A percentile compares a stretch with the other conserved stretches of the same genome.
These are phyloP conservation scores for Hericium rajendrae DNA, from an alignment of 768 basidiomycete species.

Conservation along the genomic window DNA sequence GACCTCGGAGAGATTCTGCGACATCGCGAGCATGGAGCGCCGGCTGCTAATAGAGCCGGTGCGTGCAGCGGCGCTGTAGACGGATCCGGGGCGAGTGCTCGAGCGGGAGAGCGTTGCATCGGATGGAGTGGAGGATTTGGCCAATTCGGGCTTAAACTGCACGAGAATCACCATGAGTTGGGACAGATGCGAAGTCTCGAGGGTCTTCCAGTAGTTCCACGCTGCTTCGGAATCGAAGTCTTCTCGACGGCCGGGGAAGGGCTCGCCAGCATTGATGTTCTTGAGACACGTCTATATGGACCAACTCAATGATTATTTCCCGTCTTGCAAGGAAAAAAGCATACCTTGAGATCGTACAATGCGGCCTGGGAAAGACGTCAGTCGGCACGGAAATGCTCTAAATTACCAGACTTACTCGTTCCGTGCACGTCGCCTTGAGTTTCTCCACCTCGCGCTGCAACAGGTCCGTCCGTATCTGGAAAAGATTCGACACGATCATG, in stretches of 20 bases:
- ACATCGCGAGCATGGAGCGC: slow-evolving; percentile 35
- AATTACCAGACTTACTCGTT: slow-evolving; percentile 43
- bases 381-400: neutral
- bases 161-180: slow-evolving; percentile 86
- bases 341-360: slow-evolving; percentile 76
- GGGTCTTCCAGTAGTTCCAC: slow-evolving; percentile 74
- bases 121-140: slow-evolving; percentile 55
- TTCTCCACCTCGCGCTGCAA: slow-evolving; percentile 69
- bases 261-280: slow-evolving; percentile 74
- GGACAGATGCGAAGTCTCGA: slow-evolving; percentile 77
- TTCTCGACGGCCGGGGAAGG: slow-evolving; percentile 78
- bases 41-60: slow-evolving; percentile 60
- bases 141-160: slow-evolving; percentile 76
- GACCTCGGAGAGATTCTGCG: slow-evolving; percentile 20
- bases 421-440: slow-evolving; percentile 54
- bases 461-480: slow-evolving; percentile 61
- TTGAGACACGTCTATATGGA: slow-evolving; percentile 71
- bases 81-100: slow-evolving; percentile 42
- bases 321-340: slow-evolving; percentile 9
- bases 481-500: slow-evolving; percentile 54
- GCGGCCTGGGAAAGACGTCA: slow-evolving; percentile 48
- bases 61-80: slow-evolving; percentile 39
- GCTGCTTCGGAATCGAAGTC: slow-evolving; percentile 81
- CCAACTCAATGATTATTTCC: neutral
- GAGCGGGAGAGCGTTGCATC: slow-evolving; percentile 32